Conservation (phyloP, 1,284 basidiomycete genomes). For the Paramarasmius palmivorus region DNA sequence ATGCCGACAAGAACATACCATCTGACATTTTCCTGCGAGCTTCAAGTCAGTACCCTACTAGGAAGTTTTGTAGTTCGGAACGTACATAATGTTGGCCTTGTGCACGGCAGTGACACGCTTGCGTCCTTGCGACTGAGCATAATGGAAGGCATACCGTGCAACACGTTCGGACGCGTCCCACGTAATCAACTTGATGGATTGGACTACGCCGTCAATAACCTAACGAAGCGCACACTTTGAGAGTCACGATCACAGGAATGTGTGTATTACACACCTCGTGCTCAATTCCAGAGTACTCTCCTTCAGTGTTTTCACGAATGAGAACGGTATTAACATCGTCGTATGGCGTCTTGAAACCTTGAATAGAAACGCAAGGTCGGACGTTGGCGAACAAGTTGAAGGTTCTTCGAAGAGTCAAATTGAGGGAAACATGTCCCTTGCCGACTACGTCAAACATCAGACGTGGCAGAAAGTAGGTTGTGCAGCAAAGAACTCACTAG, state of each 20-base stretch:
- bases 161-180: slow-evolving; percentile 99
- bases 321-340: slow-evolving; percentile 98
- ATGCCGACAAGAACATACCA: slow-evolving; percentile 99
- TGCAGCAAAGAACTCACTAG: slow-evolving; percentile 55
- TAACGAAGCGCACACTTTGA: no score
- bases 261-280: slow-evolving; percentile 86
- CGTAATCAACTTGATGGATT: slow-evolving; percentile 99
- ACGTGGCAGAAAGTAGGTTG: slow-evolving; percentile 1
- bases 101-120: slow-evolving; percentile 98
- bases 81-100: slow-evolving; percentile 99
- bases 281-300: slow-evolving; percentile 99
- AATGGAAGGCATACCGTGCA: slow-evolving; percentile 98
- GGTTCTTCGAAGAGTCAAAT: slow-evolving; percentile 94
- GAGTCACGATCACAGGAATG: no score
- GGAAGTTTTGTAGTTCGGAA: slow-evolving; percentile 11
- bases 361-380: slow-evolving; percentile 93
- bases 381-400: slow-evolving; percentile 99
- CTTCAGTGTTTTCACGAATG: slow-evolving; percentile 99
- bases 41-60: neutral
- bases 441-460: slow-evolving; percentile 65
- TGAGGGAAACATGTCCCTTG: slow-evolving; percentile 98
- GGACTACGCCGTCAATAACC: slow-evolving; percentile 97
- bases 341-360: slow-evolving; percentile 98
- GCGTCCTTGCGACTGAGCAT: slow-evolving; percentile 86
- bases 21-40: slow-evolving; percentile 93